These are phyloP conservation scores for Amanita inopinata DNA, from an alignment of 768 basidiomycete genomes.

Conservation along the genomic window DNA sequence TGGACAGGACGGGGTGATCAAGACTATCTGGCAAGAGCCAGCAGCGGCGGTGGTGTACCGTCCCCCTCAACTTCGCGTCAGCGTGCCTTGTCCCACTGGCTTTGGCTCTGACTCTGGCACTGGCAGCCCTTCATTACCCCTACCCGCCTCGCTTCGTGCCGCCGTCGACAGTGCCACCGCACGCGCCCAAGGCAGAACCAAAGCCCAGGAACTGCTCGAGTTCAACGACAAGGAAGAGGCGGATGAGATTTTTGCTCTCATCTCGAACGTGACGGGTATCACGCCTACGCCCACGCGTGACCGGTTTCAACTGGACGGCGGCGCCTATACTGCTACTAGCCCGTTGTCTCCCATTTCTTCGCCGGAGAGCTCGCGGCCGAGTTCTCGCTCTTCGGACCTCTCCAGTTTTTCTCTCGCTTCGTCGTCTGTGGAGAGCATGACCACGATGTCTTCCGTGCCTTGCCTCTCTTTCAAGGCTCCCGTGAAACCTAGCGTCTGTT, in stretches of 20 bases:
- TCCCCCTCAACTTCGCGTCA: slow-evolving; percentile 11
- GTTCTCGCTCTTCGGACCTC: slow-evolving; percentile 28
- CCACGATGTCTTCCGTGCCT: slow-evolving; percentile 23
- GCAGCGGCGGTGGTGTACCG: slow-evolving; percentile 1
- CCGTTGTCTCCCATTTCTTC: slow-evolving; percentile 11
- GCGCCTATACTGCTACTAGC: slow-evolving; percentile 9
- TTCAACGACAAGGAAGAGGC: slow-evolving; percentile 21
- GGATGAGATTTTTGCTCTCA: slow-evolving; percentile 27
- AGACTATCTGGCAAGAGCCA: slow-evolving; percentile 21
- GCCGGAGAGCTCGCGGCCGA: slow-evolving; percentile 25
- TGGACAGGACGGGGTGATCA: slow-evolving; percentile 17
- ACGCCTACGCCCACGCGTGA: slow-evolving; percentile 27
- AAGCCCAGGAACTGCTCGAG: slow-evolving; percentile 26
- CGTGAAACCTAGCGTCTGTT: slow-evolving; percentile 2
- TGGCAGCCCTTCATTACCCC: slow-evolving; percentile 12
- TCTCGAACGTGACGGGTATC: slow-evolving; percentile 21
- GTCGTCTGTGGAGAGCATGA: slow-evolving; percentile 22
- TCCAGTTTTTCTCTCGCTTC: slow-evolving; percentile 18
- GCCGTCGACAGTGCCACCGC: slow-evolving; percentile 15
- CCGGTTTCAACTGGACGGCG: slow-evolving; percentile 15
- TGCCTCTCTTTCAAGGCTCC: slow-evolving; percentile 13
- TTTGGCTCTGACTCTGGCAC: slow-evolving; percentile 17
- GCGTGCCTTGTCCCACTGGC: slow-evolving; percentile 12
- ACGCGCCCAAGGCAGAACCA: slow-evolving; percentile 18
- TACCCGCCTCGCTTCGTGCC: slow-evolving; percentile 13